A percentile compares a stretch with the other conserved stretches of the same genome.
Conservation (phyloP, 768 basidiomycete genomes). For the Collybiopsis luxurians region DNA sequence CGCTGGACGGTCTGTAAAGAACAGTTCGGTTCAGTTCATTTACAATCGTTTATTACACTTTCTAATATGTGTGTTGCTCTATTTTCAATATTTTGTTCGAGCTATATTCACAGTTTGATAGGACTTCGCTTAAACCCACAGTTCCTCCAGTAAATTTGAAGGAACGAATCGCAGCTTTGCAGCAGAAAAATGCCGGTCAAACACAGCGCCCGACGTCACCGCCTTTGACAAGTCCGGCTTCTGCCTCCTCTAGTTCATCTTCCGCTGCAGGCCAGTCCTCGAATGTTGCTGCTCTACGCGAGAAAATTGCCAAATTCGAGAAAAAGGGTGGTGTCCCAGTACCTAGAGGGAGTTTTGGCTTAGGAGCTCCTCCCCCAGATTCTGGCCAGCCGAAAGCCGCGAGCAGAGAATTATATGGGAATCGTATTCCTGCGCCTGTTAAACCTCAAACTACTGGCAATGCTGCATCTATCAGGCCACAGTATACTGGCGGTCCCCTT, state of each 20-base stretch:
- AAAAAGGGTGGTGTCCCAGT: conserved; percentile 72
- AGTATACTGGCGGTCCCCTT: conserved; percentile 6
- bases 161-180: conserved; percentile 80
- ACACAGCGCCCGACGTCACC: conserved; percentile 7
- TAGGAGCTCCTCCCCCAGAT: conserved; percentile 59
- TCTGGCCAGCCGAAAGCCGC: conserved; percentile 45
- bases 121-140: conserved; percentile 29
- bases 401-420: conserved; percentile 65
- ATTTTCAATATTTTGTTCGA: too few relatives aligned
- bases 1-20: conserved; percentile 11
- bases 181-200: conserved; percentile 48
- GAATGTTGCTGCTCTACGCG: conserved; percentile 36
- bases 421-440: conserved; percentile 53
- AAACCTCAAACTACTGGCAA: conserved; percentile 27
- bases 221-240: conserved; percentile 10
- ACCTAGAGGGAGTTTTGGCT: conserved; percentile 72
- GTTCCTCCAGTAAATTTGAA: conserved; percentile 56
- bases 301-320: conserved; percentile 82
- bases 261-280: background rate
- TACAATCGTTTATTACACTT: background rate
- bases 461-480: background rate
- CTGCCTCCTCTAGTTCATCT: background rate
- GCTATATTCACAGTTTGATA: too few relatives aligned
- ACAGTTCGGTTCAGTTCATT: background rate
- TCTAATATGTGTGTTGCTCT: background rate